Evolutionary conservation across 1,139 yeast species (phyloP), one percentile per base, ranked within the genome.

Genomic region (Protomyces inundatus): DNA sequence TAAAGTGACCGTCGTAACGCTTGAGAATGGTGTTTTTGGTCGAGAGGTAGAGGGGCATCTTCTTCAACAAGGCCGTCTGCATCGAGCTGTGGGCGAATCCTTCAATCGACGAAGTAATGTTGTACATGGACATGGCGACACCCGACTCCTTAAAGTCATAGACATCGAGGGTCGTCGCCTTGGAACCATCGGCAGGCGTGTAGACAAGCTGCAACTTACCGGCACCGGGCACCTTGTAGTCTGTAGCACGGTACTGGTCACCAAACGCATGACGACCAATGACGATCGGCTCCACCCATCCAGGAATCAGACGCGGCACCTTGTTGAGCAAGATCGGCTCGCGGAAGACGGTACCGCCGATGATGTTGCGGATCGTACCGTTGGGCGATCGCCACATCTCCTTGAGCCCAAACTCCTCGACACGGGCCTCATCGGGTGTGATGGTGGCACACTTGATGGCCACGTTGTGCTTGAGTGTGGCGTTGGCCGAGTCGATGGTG

Each of bases 361-460:
- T 81, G 70, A 91, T 87, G 78, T 91, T 91, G 77, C 98, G 85
- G 75, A 91, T 88, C 56, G 98, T 91, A 70, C 98, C 98, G 77
- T 91, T 91, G 69, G 98, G 98, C 33, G 97, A 89, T 65, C 88
- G 82, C 97, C 97, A 91, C 98, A 91, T 91, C 77, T 90, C 87
- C 79, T 90, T 90, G 76, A 91, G 83, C 67, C 82, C 79, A 76
- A 90, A 91, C 78, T 91, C 98, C 76, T 88, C 79, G 64, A 91
- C 97, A 72, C 98, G 84, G 53, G 88, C 91, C 79, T 91, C 98
- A 75, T 91, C 98, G 6, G 98, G 98, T n/a, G 98, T 91, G 76
- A 91, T 91, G 65, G 98, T 91, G 61, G 98, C 98, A 79, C 98
- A 91, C 80, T 91, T 91, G 72, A 91, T 87, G 67, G 96, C 98